Percentiles rank a stretch among this genome's conserved stretches.
Conservation (phyloP, 169 alveolate genomes). For the Eimeria zaria region DNA sequence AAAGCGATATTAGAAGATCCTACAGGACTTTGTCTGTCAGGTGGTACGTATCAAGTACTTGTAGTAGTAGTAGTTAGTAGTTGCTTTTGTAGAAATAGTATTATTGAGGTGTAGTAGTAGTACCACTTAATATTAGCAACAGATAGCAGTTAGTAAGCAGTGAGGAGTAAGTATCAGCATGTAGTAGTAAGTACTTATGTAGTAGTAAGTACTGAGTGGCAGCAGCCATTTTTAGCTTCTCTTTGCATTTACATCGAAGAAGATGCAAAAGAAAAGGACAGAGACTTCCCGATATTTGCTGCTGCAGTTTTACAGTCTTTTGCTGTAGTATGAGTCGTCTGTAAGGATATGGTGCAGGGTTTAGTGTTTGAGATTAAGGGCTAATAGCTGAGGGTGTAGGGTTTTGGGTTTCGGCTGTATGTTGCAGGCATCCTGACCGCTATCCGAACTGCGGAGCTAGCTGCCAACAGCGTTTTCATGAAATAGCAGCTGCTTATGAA, state of each 20-base stretch:
- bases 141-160: too few relatives aligned
- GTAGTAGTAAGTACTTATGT: too few relatives aligned
- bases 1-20: constrained; percentile 57
- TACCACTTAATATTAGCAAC: too few relatives aligned
- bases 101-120: too few relatives aligned
- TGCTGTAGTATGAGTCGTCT: neutral
- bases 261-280: neutral
- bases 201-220: too few relatives aligned
- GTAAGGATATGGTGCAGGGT: neutral
- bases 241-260: too few relatives aligned
- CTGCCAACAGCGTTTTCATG: constrained; percentile 79
- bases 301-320: neutral
- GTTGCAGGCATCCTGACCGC: constrained; percentile 81
- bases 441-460: constrained; percentile 72
- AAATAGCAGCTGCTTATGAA: constrained; percentile 77
- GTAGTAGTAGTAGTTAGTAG: neutral
- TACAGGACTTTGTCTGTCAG: constrained; percentile 78
- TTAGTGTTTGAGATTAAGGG: neutral
- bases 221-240: too few relatives aligned
- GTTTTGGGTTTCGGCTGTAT: neutral
- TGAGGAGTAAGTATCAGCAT: too few relatives aligned
- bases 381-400: neutral
- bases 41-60: constrained; percentile 10
- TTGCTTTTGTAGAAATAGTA: neutral
- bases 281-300: neutral